Evolutionary conservation across 2,329 filamentous ascomycete species (phyloP).

Genomic region (Xylariaceae sp.): DNA sequence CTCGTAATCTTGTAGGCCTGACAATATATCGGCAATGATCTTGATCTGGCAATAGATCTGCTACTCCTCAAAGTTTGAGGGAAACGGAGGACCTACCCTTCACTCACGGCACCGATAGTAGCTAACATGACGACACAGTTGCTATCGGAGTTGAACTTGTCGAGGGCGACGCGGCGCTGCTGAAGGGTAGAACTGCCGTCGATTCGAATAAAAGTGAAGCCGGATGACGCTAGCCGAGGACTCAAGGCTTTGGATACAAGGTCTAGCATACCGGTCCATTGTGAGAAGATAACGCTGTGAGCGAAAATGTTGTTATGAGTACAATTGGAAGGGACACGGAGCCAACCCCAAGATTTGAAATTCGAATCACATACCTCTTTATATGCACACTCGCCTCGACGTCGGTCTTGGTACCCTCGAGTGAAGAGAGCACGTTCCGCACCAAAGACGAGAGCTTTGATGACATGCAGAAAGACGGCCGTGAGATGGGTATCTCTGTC

Average conservation of each 20-base stretch:
- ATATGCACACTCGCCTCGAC: not conserved
- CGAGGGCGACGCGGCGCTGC: constrained; percentile 9
- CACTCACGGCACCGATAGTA: constrained; percentile 29
- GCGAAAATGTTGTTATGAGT: not conserved
- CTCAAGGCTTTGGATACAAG: constrained; percentile 21
- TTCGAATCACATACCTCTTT: not conserved
- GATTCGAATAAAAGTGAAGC: constrained; percentile 23
- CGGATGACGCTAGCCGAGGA: not conserved
- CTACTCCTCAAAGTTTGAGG: not conserved
- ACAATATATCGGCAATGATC: too few species aligned
- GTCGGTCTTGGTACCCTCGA: not conserved
- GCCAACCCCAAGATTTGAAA: too few species aligned
- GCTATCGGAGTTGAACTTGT: constrained; percentile 17
- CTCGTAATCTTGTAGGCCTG: too few species aligned
- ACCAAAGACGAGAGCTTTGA: not conserved
- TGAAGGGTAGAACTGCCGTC: constrained; percentile 24
- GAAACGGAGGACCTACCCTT: constrained; percentile 25
- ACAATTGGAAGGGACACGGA: not conserved
- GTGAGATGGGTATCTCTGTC: not conserved
- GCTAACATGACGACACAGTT: constrained; percentile 31
- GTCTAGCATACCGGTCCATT: constrained; percentile 32
- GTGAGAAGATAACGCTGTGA: constrained; percentile 29
- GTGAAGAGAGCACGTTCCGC: not conserved
- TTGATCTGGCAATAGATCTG: too few species aligned
- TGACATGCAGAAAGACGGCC: not conserved